Conservation (phyloP, 805 yeast species). For the Pichia manshurica region DNA sequence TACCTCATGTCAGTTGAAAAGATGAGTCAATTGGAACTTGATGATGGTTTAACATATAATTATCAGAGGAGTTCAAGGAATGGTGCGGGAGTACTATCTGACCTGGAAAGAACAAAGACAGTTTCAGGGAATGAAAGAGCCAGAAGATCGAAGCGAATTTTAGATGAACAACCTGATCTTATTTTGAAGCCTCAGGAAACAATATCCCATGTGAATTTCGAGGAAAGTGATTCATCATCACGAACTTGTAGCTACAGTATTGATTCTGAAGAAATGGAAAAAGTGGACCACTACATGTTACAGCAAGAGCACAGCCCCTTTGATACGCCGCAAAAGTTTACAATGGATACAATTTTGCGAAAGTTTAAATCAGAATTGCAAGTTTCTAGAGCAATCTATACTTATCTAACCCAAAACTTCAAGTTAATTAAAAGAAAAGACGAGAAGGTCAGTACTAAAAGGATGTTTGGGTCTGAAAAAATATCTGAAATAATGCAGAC, state of each 20-base stretch:
- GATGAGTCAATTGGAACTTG: slow-evolving; percentile 4
- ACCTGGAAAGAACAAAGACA: slow-evolving; percentile 67
- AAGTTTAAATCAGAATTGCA: slow-evolving; percentile 52
- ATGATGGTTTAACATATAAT: neutral
- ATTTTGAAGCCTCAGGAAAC: slow-evolving; percentile 57
- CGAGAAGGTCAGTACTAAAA: slow-evolving; percentile 29
- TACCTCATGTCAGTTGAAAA: slow-evolving; percentile 20
- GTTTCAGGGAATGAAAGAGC: slow-evolving; percentile 64
- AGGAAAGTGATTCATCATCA: slow-evolving; percentile 32
- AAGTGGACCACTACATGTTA: slow-evolving; percentile 41
- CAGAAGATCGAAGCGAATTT: slow-evolving; percentile 57
- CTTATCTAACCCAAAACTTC: slow-evolving; percentile 57
- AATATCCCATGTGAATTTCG: slow-evolving; percentile 40
- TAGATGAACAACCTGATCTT: slow-evolving; percentile 54
- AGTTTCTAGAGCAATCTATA: slow-evolving; percentile 57
- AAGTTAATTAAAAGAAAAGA: slow-evolving; percentile 35
- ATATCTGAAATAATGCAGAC: slow-evolving; percentile 26
- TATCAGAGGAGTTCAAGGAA: neutral
- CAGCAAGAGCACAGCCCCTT: slow-evolving; percentile 34
- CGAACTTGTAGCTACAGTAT: slow-evolving; percentile 11
- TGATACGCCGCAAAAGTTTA: slow-evolving; percentile 24
- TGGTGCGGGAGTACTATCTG: slow-evolving; percentile 35
- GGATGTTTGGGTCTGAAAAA: slow-evolving; percentile 23
- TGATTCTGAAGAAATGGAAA: slow-evolving; percentile 28
- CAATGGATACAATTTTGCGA: slow-evolving; percentile 51